Percentiles rank a stretch among this genome's conserved stretches.
These are phyloP conservation scores for Komagataella ulmi DNA, from an alignment of 805 yeast genomes.

Conservation along the genomic window DNA sequence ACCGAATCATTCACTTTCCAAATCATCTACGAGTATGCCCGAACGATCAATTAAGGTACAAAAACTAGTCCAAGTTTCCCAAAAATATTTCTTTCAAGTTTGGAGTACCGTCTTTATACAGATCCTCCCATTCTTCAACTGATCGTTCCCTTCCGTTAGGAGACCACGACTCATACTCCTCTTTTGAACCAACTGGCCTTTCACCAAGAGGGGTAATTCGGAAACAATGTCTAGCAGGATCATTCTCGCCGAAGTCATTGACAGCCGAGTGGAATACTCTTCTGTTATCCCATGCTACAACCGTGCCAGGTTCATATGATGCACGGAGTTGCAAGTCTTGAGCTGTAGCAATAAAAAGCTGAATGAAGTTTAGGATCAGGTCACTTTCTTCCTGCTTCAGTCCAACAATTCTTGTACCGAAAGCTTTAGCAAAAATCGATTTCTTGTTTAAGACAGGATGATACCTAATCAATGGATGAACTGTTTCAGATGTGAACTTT, in stretches of 20 bases:
- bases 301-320: constrained; percentile 35
- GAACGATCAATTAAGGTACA: background rate
- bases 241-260: constrained; percentile 30
- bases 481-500: constrained; percentile 37
- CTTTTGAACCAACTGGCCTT: constrained; percentile 2
- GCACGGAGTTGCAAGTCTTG: constrained; percentile 36
- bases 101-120: background rate
- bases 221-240: constrained; percentile 10
- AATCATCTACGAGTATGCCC: background rate
- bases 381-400: constrained; percentile 63
- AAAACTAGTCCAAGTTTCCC: background rate
- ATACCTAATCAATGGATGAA: constrained; percentile 59
- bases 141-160: constrained; percentile 1
- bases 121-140: constrained; percentile 11
- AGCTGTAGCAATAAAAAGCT: background rate
- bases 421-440: constrained; percentile 42
- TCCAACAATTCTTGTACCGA: constrained; percentile 56
- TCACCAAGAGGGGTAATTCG: constrained; percentile 4
- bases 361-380: constrained; percentile 27
- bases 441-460: constrained; percentile 64
- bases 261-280: constrained; percentile 35
- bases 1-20: background rate
- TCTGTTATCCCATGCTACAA: constrained; percentile 43
- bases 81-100: background rate
- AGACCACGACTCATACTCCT: constrained; percentile 3